Evolutionary conservation across 257 asterid genomes (phyloP), one percentile per base, ranked within the genome.

Genomic region (Eustoma russellianum): DNA sequence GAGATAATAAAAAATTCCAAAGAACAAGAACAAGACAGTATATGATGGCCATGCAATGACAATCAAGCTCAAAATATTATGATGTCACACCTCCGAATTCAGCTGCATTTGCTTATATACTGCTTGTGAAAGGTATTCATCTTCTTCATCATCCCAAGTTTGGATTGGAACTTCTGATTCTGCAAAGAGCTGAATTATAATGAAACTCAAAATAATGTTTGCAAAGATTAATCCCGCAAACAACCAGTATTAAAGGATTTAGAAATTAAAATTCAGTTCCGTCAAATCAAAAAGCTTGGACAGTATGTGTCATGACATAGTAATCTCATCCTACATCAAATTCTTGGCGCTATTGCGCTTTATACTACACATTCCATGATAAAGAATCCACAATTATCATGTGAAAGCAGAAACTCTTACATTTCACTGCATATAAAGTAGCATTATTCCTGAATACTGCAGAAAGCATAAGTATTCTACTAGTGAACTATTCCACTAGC

Each of bases 121-220:
- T 56, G 74, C 65, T 60, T 71, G 79, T 64, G 98, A 80, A 75
- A 92, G 72, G 73, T 82, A 85, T 49, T 88, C 91, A 48, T 92
- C 95, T 81, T 91, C 94, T 70, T 83, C 97, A 63, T 92, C 94
- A 62, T 88, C 97, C 94, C 94, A 88, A 55, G 77, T 67, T 53
- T 38, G 40, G 62, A 58, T 50, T 48, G 8, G 57, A 46, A 58
- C 55, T 56, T 66, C 80, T 34, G 74, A 58, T 54, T 74, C 95
- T 82, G 86, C 75, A 57, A 70, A 52, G 56, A 64, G 61, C 56
- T 66, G 64, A 50, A 66, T 57, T 58, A 70, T 61, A 70, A 66
- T 41, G 45, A 68, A 61, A 77, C 73, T 64, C 66, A 28, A 55
- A 70, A 49, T 55, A 51, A 61, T 52, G 60, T 40, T 46, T 41